Evolutionary conservation across 306 rosid species (phyloP), one percentile per base, ranked within the genome.

Genomic region (Vigna nakashimae): DNA sequence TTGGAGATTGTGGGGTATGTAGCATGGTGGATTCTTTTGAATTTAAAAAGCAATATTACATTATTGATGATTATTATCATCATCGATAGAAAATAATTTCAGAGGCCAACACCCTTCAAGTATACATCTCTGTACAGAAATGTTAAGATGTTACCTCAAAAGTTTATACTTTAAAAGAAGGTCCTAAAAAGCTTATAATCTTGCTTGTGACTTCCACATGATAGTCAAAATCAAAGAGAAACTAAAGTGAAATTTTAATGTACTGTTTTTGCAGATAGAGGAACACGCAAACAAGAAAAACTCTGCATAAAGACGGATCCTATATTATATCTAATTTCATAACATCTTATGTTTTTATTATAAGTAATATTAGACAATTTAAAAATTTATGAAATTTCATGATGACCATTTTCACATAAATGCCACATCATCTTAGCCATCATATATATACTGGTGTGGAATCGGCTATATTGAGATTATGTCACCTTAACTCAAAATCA

Each of bases 1-100:
- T 74, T 46, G 34, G 74, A 68, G 59, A 69, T 52, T 51, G 83
- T 73, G 75, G 79, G 38, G 72, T 26, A n/a, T 9, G 22, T 32
- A 28, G 20, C 46, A 18, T 58, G 42, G 76, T 48, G 58, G 48
- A 5, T 34, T 66, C 8, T 62, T 79, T 18, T 5, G 14, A 65
- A 36, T 64, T 45, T 43, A 43, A 52, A 36, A 73, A 73, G 74
- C 53, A 50, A 16, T 52, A 13, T 48, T 51, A 51, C 65, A 17
- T 77, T 67, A 43, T 56, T 45, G 12, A 42, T 42, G 8, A 10
- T 11, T 43, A 12, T 24, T 55, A 43, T 66, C 43, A 42, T 55
- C 59, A 40, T 18, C 7, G 5, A 40, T 16, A 69, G 38, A 49
- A 30, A 46, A 56, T 80, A 64, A 43, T 65, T 64, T 78, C 78